A percentile compares a stretch with the other conserved stretches of the same genome.
Evolutionary conservation across 2,329 filamentous ascomycete genomes (phyloP).

Genomic region (Neofusicoccum sp.): DNA sequence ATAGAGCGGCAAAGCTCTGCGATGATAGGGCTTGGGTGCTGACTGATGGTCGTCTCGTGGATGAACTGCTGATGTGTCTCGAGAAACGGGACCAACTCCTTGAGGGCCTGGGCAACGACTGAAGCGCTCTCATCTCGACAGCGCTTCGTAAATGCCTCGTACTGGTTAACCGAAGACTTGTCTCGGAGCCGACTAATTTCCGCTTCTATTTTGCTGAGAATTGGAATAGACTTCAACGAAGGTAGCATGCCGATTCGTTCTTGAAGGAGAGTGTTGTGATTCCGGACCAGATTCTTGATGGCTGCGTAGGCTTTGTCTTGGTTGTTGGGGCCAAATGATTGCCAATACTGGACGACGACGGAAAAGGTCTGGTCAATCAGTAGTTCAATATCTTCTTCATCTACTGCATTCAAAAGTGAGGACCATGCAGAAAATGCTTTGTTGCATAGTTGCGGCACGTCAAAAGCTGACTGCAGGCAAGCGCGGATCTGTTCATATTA

Average conservation of each 20-base stretch:
- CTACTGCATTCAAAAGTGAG: constrained; percentile 68
- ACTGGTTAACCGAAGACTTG: constrained; percentile 65
- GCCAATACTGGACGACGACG: constrained; percentile 80
- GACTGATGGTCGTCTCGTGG: constrained; percentile 74
- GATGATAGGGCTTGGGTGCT: constrained; percentile 77
- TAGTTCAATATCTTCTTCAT: constrained; percentile 71
- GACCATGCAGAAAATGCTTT: constrained; percentile 82
- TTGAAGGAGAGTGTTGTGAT: constrained; percentile 60
- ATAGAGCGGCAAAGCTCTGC: constrained; percentile 71
- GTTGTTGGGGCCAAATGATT: constrained; percentile 59
- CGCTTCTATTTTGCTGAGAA: constrained; percentile 65
- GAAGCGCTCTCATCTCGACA: constrained; percentile 80
- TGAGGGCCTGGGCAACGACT: constrained; percentile 78
- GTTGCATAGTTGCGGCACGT: constrained; percentile 70
- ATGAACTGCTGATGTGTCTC: constrained; percentile 71
- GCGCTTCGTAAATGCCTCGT: constrained; percentile 70
- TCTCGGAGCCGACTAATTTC: constrained; percentile 58
- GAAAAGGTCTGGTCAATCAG: constrained; percentile 89
- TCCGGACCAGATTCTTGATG: constrained; percentile 63
- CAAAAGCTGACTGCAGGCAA: constrained; percentile 82
- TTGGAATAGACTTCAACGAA: constrained; percentile 68
- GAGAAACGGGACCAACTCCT: constrained; percentile 74
- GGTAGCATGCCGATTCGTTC: constrained; percentile 74
- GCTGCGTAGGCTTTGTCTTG: constrained; percentile 60
- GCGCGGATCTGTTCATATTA: constrained; percentile 68